These are phyloP conservation scores for Furcasterigmium furcatum DNA, from an alignment of 2,329 filamentous ascomycete species.

Conservation along the genomic window DNA sequence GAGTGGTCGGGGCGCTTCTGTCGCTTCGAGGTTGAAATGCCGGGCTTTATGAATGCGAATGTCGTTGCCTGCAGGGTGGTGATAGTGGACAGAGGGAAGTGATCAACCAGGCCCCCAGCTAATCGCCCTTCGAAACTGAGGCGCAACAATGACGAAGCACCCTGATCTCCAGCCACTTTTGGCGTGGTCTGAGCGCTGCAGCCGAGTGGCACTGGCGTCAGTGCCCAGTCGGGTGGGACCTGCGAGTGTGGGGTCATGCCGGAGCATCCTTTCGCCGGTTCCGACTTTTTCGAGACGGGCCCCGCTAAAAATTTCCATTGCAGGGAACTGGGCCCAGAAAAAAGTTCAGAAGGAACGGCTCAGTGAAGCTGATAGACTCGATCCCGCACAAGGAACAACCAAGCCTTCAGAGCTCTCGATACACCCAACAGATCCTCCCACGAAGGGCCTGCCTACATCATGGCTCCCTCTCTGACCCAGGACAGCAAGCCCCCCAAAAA, in stretches of 20 bases:
- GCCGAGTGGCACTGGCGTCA: background rate
- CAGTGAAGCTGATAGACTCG: too few species aligned
- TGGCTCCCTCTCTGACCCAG: background rate
- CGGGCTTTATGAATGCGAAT: slow-evolving; percentile 7
- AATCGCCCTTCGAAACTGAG: too few species aligned
- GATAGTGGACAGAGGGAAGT: background rate
- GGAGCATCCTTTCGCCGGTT: slow-evolving; percentile 8
- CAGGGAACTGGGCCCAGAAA: slow-evolving; percentile 1
- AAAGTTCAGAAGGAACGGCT: slow-evolving; percentile 3
- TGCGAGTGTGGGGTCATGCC: too few species aligned
- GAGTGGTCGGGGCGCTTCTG: background rate
- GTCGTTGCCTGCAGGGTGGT: slow-evolving; percentile 1
- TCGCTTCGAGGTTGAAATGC: slow-evolving; percentile 3
- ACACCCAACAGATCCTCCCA: background rate
- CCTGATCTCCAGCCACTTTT: background rate
- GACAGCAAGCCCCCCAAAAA: slow-evolving; percentile 28
- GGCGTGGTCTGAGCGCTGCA: too few species aligned
- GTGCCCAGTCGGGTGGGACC: too few species aligned
- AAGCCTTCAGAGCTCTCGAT: background rate
- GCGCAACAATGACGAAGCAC: slow-evolving; percentile 23
- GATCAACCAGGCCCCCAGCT: background rate
- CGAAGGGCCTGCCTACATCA: background rate
- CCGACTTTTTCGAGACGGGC: background rate
- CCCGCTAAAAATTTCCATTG: slow-evolving; percentile 16
- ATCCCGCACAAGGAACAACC: too few species aligned